Base-by-base conservation (phyloP, 129 eudicot species). In the Flaveria robusta region DNA sequence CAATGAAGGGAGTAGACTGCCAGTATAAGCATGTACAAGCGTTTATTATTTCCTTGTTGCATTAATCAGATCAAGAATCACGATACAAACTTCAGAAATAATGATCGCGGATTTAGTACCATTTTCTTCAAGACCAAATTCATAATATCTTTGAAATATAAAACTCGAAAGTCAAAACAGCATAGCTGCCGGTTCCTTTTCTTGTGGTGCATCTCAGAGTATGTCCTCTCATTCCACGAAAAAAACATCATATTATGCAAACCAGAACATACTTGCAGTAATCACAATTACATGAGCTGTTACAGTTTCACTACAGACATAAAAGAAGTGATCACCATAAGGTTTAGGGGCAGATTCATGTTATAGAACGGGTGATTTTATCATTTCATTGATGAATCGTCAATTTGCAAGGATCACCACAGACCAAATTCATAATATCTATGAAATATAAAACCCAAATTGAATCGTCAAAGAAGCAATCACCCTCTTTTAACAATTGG, bases 211-310 rank as follows among this genome's bases (percentile, higher is more conserved):
- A 16, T 49, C 55, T 49, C n/a, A 1, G 18, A 49, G 55, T 49
- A 16, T 13, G 18, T 13, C 55, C 18, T 49, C 55, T 5, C 13
- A 26, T 19, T 34, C 39, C 39, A 34, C 7, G 39, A 5, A 34
- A 0, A 34, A 5, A 34, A 34, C 39, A 5, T 34, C 39, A 34
- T 34, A 34, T 47, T 23, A 50, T 9, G 75, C 31, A 9, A 19
- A 54, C 49, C 76, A 71, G 34, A 31, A 52, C 14, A 52, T 71
- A 52, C 50, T 34, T 51, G 31, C 16, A 49, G 46, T 71, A 56
- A 14, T 55, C 54, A 72, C 49, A 24, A 37, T 56, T 39, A 41
- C 43, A 15, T 72, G 55, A 0, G 39, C 12, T 54, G 42, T 54
- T 31, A 72, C 18, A 24, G 18, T 52, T 72, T 54, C 66, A 54